Conservation (phyloP, 192 early-diverging fungal genomes). For the Podila verticillata region DNA sequence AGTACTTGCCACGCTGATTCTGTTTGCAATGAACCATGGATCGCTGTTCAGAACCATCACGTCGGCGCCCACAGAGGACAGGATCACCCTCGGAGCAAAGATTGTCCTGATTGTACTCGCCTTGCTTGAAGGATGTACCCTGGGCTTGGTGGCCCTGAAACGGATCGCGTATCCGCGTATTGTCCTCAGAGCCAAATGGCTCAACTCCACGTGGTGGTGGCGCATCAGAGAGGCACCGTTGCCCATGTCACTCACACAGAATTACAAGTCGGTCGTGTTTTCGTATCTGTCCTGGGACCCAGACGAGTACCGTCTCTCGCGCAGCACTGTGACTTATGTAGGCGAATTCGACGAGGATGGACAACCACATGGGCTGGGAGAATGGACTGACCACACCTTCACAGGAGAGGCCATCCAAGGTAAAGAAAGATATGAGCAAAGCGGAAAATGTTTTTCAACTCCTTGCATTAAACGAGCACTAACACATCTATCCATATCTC, state of each 20-base stretch:
- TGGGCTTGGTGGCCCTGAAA: conserved; percentile 23
- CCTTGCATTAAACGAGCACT: not conserved
- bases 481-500: not conserved
- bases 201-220: conserved; percentile 49
- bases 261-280: conserved; percentile 38
- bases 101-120: conserved; percentile 41
- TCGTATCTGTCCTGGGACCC: conserved; percentile 52
- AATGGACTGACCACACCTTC: conserved; percentile 54
- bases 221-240: conserved; percentile 22
- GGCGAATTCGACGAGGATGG: conserved; percentile 53
- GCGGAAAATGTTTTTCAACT: not conserved
- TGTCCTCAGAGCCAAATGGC: conserved; percentile 37
- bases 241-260: conserved; percentile 13
- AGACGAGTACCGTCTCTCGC: conserved; percentile 28
- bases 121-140: conserved; percentile 27
- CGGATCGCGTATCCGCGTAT: conserved; percentile 48
- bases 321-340: conserved; percentile 42
- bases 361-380: conserved; percentile 49
- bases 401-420: conserved; percentile 53
- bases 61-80: not conserved
- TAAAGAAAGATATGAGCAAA: conserved; percentile 4
- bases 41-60: conserved; percentile 19
- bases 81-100: conserved; percentile 7
- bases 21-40: conserved; percentile 39
- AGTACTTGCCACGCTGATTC: conserved; percentile 46